Conservation (phyloP, 345 rosid genomes). For the Microcos paniculata region DNA sequence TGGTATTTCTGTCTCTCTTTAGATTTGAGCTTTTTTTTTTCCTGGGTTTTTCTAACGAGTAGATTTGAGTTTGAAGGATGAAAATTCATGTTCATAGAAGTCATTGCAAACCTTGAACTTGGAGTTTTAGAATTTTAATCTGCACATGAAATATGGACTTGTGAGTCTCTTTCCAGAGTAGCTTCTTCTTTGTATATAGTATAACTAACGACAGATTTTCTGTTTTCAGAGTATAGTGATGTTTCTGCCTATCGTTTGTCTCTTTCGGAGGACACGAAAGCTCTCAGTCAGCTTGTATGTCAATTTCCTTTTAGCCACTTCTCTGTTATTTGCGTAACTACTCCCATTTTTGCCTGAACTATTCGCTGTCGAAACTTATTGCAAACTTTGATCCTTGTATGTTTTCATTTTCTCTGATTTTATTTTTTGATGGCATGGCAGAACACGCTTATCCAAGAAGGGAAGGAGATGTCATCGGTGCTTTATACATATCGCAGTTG, state of each 20-base stretch:
- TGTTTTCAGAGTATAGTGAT: slow-evolving; percentile 77
- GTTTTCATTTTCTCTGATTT: slow-evolving; percentile 4
- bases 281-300: slow-evolving; percentile 92
- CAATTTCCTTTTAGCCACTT: slow-evolving; percentile 5
- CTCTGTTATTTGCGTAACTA: not conserved
- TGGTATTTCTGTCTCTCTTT: slow-evolving; percentile 36
- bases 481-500: slow-evolving; percentile 97
- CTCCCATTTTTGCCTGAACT: not conserved
- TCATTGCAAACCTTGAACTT: not conserved
- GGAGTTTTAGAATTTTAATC: not conserved
- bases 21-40: not conserved
- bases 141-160: not conserved
- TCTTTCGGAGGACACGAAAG: slow-evolving; percentile 96
- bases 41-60: not conserved
- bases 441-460: slow-evolving; percentile 91
- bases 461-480: slow-evolving; percentile 95
- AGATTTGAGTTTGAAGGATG: not conserved
- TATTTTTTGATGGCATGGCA: slow-evolving; percentile 36
- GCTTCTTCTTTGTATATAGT: not conserved
- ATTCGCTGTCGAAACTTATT: not conserved
- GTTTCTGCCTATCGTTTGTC: slow-evolving; percentile 89
- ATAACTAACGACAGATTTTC: not conserved
- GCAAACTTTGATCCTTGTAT: not conserved
- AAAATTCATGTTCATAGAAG: not conserved
- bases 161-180: not conserved